Conservation (phyloP, 2,329 filamentous ascomycete species). For the Stagonosporopsis vannaccii region DNA sequence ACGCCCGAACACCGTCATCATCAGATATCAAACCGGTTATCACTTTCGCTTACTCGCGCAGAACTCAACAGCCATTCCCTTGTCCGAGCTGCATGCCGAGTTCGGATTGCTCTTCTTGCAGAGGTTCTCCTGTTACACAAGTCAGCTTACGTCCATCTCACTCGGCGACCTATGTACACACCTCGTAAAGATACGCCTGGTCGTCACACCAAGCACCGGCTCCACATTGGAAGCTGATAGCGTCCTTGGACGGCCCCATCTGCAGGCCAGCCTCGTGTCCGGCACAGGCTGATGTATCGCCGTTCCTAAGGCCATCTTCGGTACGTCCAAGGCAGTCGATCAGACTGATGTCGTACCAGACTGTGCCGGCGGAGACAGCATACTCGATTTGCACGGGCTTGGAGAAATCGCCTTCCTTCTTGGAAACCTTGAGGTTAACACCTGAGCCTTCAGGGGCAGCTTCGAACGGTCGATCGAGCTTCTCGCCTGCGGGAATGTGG, state of each 20-base stretch:
- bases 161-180: background rate
- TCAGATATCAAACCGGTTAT: background rate
- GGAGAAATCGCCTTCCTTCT: slow-evolving; percentile 16
- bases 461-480: slow-evolving; percentile 15
- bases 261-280: slow-evolving; percentile 29
- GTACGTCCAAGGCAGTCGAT: slow-evolving; percentile 22
- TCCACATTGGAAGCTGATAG: slow-evolving; percentile 24
- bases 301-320: slow-evolving; percentile 12
- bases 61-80: slow-evolving; percentile 29
- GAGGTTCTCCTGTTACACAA: slow-evolving; percentile 22
- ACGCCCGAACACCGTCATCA: background rate
- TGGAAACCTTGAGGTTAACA: slow-evolving; percentile 23
- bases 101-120: slow-evolving; percentile 28
- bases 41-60: slow-evolving; percentile 24
- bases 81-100: slow-evolving; percentile 4
- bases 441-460: slow-evolving; percentile 17
- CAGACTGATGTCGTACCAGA: slow-evolving; percentile 31
- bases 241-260: slow-evolving; percentile 19
- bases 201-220: slow-evolving; percentile 28
- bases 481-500: slow-evolving; percentile 12
- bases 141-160: slow-evolving; percentile 1
- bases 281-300: slow-evolving; percentile 18
- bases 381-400: slow-evolving; percentile 28
- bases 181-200: slow-evolving; percentile 28
- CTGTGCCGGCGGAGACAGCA: slow-evolving; percentile 6